phyloP scores from a whole-genome alignment of 2,329 filamentous ascomycete genomes.

The Trichoderma sp. region DNA sequence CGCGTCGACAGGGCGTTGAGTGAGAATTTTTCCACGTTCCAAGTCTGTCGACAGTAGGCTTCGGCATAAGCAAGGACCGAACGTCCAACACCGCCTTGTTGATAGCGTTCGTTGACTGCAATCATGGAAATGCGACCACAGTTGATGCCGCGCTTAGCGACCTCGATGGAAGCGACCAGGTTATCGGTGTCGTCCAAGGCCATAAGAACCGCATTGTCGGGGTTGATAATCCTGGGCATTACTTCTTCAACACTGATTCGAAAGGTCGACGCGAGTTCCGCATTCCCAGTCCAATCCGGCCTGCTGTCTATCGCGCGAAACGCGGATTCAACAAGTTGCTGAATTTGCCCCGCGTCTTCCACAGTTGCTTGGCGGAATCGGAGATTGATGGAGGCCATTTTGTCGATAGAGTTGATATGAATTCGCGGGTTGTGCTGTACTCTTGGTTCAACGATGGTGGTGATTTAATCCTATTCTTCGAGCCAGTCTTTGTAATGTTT shows the following conservation, averaged over 20 bases:
- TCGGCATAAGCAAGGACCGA: conserved; percentile 34
- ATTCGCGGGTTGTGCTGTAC: not conserved
- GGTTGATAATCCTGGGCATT: conserved; percentile 48
- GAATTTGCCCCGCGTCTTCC: conserved; percentile 37
- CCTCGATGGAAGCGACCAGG: conserved; percentile 31
- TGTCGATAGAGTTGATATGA: not conserved
- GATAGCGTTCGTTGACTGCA: conserved; percentile 34
- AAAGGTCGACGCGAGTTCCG: conserved; percentile 65
- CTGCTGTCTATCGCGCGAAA: conserved; percentile 41
- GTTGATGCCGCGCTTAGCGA: conserved; percentile 28
- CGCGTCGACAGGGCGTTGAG: conserved; percentile 38
- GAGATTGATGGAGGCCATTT: conserved; percentile 23
- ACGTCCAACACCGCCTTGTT: conserved; percentile 35
- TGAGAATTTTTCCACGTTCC: conserved; percentile 31
- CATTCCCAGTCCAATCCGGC: conserved; percentile 36
- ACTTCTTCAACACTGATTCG: conserved; percentile 65
- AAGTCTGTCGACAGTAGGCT: conserved; percentile 29
- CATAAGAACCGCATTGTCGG: conserved; percentile 33
- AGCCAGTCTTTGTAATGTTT: not conserved
- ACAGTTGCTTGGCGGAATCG: conserved; percentile 38
- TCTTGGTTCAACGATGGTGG: fast-evolving
- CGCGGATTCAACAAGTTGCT: conserved; percentile 39
- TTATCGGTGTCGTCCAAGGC: conserved; percentile 22
- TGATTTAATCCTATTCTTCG: not conserved
- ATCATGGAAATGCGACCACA: conserved; percentile 36